Evolutionary conservation across 2,329 filamentous ascomycete species (phyloP).

Genomic region (Sarocladium strictum): DNA sequence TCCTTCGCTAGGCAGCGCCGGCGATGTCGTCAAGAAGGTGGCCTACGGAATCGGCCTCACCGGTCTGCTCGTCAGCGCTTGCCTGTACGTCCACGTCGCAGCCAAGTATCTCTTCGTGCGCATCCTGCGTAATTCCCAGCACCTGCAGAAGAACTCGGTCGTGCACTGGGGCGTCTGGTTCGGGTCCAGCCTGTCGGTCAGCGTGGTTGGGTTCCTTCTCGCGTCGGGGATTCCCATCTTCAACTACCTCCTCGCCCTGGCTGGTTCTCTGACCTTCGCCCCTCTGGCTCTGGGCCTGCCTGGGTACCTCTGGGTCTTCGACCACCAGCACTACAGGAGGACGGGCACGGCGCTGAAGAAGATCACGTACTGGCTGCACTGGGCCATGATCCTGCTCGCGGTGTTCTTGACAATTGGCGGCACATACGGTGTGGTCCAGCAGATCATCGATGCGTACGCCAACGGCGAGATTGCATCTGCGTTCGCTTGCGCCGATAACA

Average conservation of each 20-base stretch:
- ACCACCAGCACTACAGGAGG: constrained; percentile 25
- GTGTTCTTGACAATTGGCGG: constrained; percentile 33
- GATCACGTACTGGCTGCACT: constrained; percentile 26
- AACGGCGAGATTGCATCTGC: constrained; percentile 36
- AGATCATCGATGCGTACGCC: constrained; percentile 44
- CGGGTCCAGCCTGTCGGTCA: constrained; percentile 23
- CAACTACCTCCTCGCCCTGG: constrained; percentile 27
- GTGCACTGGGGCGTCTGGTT: constrained; percentile 32
- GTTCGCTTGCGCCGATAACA: constrained; percentile 42
- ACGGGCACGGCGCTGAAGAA: constrained; percentile 20
- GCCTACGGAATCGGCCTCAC: constrained; percentile 53
- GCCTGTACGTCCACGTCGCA: constrained; percentile 30
- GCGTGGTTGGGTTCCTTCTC: constrained; percentile 24
- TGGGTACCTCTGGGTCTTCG: constrained; percentile 30
- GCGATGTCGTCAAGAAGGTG: constrained; percentile 53
- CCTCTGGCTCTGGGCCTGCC: constrained; percentile 29
- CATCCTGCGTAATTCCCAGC: constrained; percentile 27
- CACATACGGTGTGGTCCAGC: constrained; percentile 38
- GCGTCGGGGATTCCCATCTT: constrained; percentile 29
- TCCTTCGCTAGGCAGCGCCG: constrained; percentile 56
- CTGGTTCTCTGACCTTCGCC: constrained; percentile 28
- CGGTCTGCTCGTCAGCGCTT: constrained; percentile 35
- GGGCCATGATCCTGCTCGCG: constrained; percentile 27
- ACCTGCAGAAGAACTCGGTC: constrained; percentile 27
- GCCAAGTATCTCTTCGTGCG: constrained; percentile 36